Percentiles rank a stretch among this genome's conserved stretches.
Conservation (phyloP, 2,329 filamentous ascomycete genomes). For the Penicillium sp. region DNA sequence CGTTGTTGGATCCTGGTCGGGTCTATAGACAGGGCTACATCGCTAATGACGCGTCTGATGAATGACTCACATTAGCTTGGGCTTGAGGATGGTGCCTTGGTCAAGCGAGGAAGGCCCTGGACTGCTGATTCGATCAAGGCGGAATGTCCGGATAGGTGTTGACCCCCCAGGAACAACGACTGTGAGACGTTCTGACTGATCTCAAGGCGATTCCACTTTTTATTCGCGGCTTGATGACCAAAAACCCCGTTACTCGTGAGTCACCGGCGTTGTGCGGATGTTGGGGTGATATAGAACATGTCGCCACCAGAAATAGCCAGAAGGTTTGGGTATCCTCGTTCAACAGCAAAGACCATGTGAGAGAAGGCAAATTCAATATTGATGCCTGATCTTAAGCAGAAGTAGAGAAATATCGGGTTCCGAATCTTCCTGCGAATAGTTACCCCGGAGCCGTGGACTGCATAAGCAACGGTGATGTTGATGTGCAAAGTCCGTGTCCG, state of each 20-base stretch:
- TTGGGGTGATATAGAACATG: background rate
- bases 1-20: too few relatives aligned
- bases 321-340: background rate
- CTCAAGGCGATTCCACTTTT: background rate
- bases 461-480: background rate
- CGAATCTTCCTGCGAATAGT: background rate
- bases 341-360: background rate
- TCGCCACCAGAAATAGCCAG: background rate
- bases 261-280: background rate
- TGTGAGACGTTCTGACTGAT: background rate
- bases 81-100: background rate
- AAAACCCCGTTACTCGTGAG: background rate
- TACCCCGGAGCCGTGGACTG: background rate
- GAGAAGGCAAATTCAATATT: background rate
- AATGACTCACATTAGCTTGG: background rate
- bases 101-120: background rate
- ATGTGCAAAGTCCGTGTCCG: background rate
- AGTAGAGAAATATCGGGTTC: background rate
- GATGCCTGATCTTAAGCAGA: background rate
- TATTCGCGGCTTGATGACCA: background rate
- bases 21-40: background rate
- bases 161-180: background rate
- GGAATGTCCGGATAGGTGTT: background rate
- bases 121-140: background rate
- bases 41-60: background rate